A percentile compares a stretch with the other conserved stretches of the same genome.
These are phyloP conservation scores for Aspergillus leporis DNA, from an alignment of 495 filamentous ascomycete species.

Conservation along the genomic window DNA sequence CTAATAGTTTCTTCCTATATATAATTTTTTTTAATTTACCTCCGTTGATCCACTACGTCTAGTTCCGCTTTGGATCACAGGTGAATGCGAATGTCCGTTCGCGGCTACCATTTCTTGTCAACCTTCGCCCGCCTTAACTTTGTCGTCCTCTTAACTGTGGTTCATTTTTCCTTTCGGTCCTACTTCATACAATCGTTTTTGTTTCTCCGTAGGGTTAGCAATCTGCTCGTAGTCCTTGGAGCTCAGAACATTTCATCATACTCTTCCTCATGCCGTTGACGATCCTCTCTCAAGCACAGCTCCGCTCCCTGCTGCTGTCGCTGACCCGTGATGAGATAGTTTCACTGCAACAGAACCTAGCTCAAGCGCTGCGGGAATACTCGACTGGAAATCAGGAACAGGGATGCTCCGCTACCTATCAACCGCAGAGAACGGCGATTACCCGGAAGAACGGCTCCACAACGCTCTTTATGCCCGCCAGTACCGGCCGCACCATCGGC, in stretches of 20 bases:
- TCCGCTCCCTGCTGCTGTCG: slow-evolving; percentile 67
- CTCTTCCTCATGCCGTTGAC: slow-evolving; percentile 67
- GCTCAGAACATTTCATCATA: background rate
- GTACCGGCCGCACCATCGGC: slow-evolving; percentile 55
- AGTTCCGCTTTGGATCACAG: background rate
- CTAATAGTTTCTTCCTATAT: background rate
- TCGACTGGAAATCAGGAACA: slow-evolving; percentile 65
- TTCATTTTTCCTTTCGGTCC: background rate
- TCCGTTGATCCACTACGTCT: background rate
- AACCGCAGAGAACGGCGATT: slow-evolving; percentile 75
- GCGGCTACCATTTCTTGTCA: background rate
- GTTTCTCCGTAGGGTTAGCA: background rate
- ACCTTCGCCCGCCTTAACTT: background rate
- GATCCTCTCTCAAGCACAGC: slow-evolving; percentile 70
- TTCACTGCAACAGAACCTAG: slow-evolving; percentile 65
- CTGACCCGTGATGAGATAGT: slow-evolving; percentile 69
- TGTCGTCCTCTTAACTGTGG: background rate
- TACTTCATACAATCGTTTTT: background rate
- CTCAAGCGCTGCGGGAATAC: slow-evolving; percentile 76
- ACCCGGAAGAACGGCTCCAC: slow-evolving; percentile 70
- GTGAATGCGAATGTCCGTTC: slow-evolving; percentile 3
- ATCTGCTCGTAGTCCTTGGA: background rate
- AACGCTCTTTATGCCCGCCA: slow-evolving; percentile 91
- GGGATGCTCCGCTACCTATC: slow-evolving; percentile 62
- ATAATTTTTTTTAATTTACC: too few relatives aligned